Conservation (phyloP, 768 basidiomycete genomes). For the Amanita pseudoporphyria region DNA sequence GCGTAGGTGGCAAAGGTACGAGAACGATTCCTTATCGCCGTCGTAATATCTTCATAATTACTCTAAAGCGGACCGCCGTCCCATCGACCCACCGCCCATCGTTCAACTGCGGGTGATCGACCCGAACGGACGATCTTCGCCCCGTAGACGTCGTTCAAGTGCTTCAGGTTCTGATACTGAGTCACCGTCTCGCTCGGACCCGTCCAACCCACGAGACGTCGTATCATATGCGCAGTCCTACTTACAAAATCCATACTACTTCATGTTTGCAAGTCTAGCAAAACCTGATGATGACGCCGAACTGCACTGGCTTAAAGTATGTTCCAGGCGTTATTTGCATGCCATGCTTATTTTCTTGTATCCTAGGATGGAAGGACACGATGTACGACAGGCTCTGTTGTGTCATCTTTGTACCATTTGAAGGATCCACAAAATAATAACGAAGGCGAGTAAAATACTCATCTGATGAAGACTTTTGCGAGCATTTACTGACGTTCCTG, state of each 20-base stretch:
- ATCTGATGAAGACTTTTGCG: too few species aligned
- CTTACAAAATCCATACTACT: constrained; percentile 89
- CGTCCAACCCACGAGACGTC: constrained; percentile 10
- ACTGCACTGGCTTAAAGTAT: constrained; percentile 72
- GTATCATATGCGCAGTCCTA: constrained; percentile 44
- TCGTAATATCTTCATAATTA: background rate
- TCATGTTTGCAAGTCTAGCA: constrained; percentile 89
- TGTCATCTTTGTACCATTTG: constrained; percentile 84
- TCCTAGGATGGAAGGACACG: constrained; percentile 78
- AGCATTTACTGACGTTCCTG: constrained; percentile 13
- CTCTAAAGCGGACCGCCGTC: constrained; percentile 76
- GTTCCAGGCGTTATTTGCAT: constrained; percentile 4
- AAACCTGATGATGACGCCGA: constrained; percentile 86
- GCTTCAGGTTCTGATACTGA: constrained; percentile 12
- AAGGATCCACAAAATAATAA: constrained; percentile 56
- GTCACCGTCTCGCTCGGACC: constrained; percentile 9
- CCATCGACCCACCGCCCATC: constrained; percentile 95
- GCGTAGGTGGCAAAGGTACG: constrained; percentile 71
- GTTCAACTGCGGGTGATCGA: constrained; percentile 89
- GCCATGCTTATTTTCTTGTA: constrained; percentile 4
- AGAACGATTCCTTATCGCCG: background rate
- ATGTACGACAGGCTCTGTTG: constrained; percentile 86
- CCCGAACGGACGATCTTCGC: constrained; percentile 23
- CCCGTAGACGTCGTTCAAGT: constrained; percentile 8
- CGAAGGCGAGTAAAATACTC: constrained; percentile 24